Evolutionary conservation across 2,329 filamentous ascomycete genomes (phyloP).

Genomic region (Magnaporthiopsis rhizophila): DNA sequence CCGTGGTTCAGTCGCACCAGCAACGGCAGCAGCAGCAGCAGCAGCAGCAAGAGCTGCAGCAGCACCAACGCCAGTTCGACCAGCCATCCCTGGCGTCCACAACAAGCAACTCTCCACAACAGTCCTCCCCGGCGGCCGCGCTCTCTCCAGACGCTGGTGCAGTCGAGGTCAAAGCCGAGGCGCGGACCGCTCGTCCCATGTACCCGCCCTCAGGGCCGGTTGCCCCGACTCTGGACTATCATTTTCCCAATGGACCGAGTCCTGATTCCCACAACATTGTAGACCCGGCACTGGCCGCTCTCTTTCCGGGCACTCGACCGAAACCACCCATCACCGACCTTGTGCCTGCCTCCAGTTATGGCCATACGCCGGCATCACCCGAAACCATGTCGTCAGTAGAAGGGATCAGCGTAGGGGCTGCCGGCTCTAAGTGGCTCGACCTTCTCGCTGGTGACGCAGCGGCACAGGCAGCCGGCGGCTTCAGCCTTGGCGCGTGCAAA

Average conservation of each 20-base stretch:
- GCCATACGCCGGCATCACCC: not conserved
- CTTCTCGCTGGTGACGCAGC: slow-evolving; percentile 21
- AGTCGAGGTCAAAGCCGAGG: not conserved
- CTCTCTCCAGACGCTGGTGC: not conserved
- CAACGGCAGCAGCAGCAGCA: not conserved
- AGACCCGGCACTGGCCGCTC: slow-evolving; percentile 4
- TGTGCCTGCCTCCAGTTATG: not conserved
- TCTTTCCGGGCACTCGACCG: slow-evolving; percentile 1
- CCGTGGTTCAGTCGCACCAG: not conserved
- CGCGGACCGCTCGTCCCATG: not conserved
- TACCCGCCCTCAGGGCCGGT: slow-evolving; percentile 3
- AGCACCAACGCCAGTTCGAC: not conserved
- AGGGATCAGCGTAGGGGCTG: slow-evolving; percentile 15
- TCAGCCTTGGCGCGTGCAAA: slow-evolving; percentile 10
- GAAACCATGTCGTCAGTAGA: slow-evolving; percentile 2
- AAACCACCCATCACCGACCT: slow-evolving; percentile 1
- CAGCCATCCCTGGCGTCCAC: not conserved
- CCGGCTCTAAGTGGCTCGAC: slow-evolving; percentile 24
- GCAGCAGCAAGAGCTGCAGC: not conserved
- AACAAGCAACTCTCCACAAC: not conserved
- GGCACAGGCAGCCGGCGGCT: slow-evolving; percentile 24
- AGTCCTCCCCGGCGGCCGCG: not conserved
- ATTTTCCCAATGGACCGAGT: slow-evolving; percentile 4
- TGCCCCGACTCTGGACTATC: slow-evolving; percentile 5
- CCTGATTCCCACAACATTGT: slow-evolving; percentile 6